Conservation (phyloP, 805 yeast species). For the Hanseniaspora opuntiae region DNA sequence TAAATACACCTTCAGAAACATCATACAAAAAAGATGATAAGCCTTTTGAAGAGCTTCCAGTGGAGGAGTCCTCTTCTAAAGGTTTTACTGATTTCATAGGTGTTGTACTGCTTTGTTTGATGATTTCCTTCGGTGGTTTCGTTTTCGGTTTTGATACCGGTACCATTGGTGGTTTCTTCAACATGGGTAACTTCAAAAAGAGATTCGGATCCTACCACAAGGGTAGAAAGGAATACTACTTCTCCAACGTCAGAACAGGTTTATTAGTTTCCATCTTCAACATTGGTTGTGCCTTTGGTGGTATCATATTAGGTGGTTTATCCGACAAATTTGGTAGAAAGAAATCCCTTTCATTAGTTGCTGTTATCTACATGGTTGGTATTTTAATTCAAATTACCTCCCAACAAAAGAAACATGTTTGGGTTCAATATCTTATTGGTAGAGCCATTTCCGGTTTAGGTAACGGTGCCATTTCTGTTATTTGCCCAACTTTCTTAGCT, state of each 20-base stretch:
- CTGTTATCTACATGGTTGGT: conserved; percentile 54
- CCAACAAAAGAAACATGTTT: conserved; percentile 23
- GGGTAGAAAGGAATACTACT: conserved; percentile 32
- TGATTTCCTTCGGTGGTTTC: conserved; percentile 31
- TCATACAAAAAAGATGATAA: not conserved
- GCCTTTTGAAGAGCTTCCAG: not conserved
- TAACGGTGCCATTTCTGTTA: conserved; percentile 65
- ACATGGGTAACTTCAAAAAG: conserved; percentile 37
- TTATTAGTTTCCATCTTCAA: conserved; percentile 50
- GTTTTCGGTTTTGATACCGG: conserved; percentile 72
- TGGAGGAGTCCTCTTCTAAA: conserved; percentile 14
- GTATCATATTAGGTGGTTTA: conserved; percentile 42
- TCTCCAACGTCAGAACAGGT: conserved; percentile 44
- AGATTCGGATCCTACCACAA: conserved; percentile 42
- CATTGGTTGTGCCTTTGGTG: conserved; percentile 67
- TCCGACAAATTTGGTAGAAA: conserved; percentile 59
- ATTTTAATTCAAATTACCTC: conserved; percentile 52
- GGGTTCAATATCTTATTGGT: conserved; percentile 65
- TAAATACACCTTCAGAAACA: not conserved
- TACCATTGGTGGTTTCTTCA: conserved; percentile 63
- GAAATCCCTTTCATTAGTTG: conserved; percentile 44
- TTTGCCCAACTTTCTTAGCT: conserved; percentile 59
- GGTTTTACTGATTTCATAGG: conserved; percentile 26
- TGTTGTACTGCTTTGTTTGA: conserved; percentile 23
- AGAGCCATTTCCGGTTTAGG: conserved; percentile 62